Percentiles rank a stretch among this genome's conserved stretches.
These are phyloP conservation scores for Solanum pinnatisectum DNA, from an alignment of 257 asterid genomes.

Conservation along the genomic window DNA sequence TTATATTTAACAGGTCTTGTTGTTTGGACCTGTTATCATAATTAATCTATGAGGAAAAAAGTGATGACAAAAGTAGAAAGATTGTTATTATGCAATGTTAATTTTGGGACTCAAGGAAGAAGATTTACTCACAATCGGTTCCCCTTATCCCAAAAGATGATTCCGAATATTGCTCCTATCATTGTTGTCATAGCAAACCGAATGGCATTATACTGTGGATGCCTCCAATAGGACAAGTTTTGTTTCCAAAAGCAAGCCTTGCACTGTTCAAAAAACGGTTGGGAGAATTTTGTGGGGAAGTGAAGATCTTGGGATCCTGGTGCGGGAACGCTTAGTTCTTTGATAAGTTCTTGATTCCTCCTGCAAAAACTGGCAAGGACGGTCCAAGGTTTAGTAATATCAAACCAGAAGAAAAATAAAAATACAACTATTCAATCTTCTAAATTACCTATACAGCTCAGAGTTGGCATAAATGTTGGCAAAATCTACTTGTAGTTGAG, in stretches of 20 bases:
- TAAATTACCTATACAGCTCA: constrained; percentile 53
- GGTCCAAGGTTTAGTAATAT: neutral
- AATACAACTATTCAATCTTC: neutral
- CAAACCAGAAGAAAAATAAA: neutral
- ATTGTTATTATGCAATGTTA: neutral
- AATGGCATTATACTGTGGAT: constrained; percentile 57
- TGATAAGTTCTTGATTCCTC: constrained; percentile 68
- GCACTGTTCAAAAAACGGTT: constrained; percentile 49
- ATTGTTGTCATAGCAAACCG: constrained; percentile 57
- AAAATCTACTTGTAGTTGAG: constrained; percentile 66
- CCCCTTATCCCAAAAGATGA: constrained; percentile 69
- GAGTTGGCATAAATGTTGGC: constrained; percentile 62
- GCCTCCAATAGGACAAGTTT: constrained; percentile 63
- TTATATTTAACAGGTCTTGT: constrained; percentile 57
- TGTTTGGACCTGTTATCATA: constrained; percentile 40
- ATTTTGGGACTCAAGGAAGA: neutral
- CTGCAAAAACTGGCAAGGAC: constrained; percentile 17
- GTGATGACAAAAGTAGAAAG: neutral
- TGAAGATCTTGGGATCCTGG: constrained; percentile 53
- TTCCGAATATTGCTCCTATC: constrained; percentile 59
- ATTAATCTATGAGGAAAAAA: neutral
- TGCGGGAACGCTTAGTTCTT: constrained; percentile 48
- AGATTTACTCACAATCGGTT: constrained; percentile 34
- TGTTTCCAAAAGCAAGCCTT: constrained; percentile 85
- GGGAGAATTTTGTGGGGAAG: constrained; percentile 52